Evolutionary conservation across 2,329 filamentous ascomycete genomes (phyloP), one percentile per base, ranked within the genome.

Genomic region (Ceratocystis cacaofunesta): DNA sequence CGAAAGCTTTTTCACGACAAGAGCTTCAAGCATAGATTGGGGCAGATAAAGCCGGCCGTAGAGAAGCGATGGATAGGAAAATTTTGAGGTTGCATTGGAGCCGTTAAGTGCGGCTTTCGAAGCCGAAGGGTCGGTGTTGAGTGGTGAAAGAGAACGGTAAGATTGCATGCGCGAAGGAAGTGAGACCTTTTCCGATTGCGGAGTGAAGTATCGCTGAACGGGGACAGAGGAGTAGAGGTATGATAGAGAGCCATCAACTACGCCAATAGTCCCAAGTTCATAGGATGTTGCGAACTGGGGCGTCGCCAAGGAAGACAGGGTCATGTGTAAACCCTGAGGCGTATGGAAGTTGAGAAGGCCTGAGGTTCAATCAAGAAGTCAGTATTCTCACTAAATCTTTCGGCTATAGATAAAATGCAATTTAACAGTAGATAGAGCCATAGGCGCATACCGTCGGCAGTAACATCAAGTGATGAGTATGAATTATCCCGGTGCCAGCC

Each of bases 241-340:
- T 15, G 92, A 95, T 66, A 99, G 83, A n/a, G 91, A 96, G 73
- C 94, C 94, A 77, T 97, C 92, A 63, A 99, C 92, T 44, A 95
- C 82, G 67, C 92, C 94, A 17, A 95, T 83, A 52, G 87, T 95
- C 68, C 91, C 90, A 57, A 99, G 83, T 52, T 90, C 88, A 76
- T 99, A 99, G 46, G 91, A 92, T 17, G 92, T 95, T 28, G 92
- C 92, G 71, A 97, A 96, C 74, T 96, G 90, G 7, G 90, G 87
- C 19, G 92, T 92, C 6, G 92, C 90, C 36, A 99, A 86, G 6
- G 94, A 95, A 6, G 92, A 96, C 66, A 97, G 83, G 66, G 90
- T 90, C 64, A 99, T 79, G 68, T 90, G 87, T 61, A 97, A 78
- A 64, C 94, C 91, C 46, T 85, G 84, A 2, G 94, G 94, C 0